These are phyloP conservation scores for Beverwykella pulmonaria DNA, from an alignment of 495 filamentous ascomycete genomes.

Conservation along the genomic window DNA sequence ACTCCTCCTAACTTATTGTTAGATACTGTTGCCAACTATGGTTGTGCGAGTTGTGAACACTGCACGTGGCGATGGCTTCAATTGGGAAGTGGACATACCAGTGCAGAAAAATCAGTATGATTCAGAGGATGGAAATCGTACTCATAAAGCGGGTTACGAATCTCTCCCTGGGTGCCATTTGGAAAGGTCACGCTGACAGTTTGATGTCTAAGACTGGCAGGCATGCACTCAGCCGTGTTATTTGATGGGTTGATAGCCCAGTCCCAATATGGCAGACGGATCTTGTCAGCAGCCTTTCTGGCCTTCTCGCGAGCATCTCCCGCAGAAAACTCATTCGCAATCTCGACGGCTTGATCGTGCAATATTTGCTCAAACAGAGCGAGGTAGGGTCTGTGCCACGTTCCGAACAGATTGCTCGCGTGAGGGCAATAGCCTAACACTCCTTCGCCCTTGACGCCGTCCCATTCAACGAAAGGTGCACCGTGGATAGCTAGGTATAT, in stretches of 20 bases:
- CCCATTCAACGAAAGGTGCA: constrained; percentile 22
- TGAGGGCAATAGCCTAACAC: constrained; percentile 24
- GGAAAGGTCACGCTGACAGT: constrained; percentile 16
- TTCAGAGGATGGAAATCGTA: constrained; percentile 26
- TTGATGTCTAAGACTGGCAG: constrained; percentile 10
- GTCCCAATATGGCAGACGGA: constrained; percentile 36
- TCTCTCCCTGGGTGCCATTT: constrained; percentile 14
- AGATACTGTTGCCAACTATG: background rate
- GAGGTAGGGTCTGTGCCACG: constrained; percentile 30
- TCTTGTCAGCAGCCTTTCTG: constrained; percentile 2
- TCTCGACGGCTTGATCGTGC: constrained; percentile 13
- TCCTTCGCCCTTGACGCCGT: constrained; percentile 12
- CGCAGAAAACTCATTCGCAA: constrained; percentile 21
- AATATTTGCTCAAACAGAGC: constrained; percentile 28
- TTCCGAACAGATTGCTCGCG: constrained; percentile 23
- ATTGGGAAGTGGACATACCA: no score
- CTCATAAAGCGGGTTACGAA: constrained; percentile 29
- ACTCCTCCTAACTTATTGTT: background rate
- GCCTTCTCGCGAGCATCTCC: constrained; percentile 6
- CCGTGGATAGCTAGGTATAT: constrained; percentile 23
- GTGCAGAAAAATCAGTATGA: constrained; percentile 9
- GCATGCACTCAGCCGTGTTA: constrained; percentile 7
- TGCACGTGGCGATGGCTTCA: no score
- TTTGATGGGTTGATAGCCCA: constrained; percentile 25
- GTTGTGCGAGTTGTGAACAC: no score